Evolutionary conservation across 441 rosid species (phyloP).

Genomic region (Melastoma candidum): DNA sequence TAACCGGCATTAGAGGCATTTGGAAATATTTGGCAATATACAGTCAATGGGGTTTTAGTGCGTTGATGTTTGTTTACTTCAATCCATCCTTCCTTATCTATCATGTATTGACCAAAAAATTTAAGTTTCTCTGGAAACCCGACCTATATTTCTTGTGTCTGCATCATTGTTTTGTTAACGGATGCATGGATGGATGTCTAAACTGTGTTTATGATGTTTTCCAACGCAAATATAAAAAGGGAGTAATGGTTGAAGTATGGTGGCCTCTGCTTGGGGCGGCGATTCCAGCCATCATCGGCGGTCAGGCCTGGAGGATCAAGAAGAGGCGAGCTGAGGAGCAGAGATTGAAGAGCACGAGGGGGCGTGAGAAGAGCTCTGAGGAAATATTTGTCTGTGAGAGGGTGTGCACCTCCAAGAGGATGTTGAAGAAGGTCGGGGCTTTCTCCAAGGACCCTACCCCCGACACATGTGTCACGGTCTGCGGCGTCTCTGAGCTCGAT

Average conservation of each 20-base stretch:
- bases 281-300: constrained; percentile 39
- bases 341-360: constrained; percentile 34
- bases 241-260: constrained; percentile 50
- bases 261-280: constrained; percentile 40
- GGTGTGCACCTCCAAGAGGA: constrained; percentile 52
- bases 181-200: too few relatives aligned
- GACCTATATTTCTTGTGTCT: too few relatives aligned
- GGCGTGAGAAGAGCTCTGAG: constrained; percentile 41
- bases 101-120: too few relatives aligned
- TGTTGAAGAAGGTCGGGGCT: constrained; percentile 48
- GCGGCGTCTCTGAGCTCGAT: constrained; percentile 47
- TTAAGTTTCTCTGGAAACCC: too few relatives aligned
- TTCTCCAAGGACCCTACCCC: constrained; percentile 38
- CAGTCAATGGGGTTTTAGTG: too few relatives aligned
- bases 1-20: too few relatives aligned
- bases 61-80: too few relatives aligned
- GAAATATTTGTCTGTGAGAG: constrained; percentile 49
- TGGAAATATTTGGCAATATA: too few relatives aligned
- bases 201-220: too few relatives aligned
- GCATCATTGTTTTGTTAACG: too few relatives aligned
- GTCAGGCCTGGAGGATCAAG: constrained; percentile 39
- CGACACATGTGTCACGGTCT: constrained; percentile 42
- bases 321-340: constrained; percentile 39
- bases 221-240: not conserved
- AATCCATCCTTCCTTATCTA: too few relatives aligned